Evolutionary conservation across 2,329 filamentous ascomycete species (phyloP), one percentile per base, ranked within the genome.

Genomic region (Alternaria sp.): DNA sequence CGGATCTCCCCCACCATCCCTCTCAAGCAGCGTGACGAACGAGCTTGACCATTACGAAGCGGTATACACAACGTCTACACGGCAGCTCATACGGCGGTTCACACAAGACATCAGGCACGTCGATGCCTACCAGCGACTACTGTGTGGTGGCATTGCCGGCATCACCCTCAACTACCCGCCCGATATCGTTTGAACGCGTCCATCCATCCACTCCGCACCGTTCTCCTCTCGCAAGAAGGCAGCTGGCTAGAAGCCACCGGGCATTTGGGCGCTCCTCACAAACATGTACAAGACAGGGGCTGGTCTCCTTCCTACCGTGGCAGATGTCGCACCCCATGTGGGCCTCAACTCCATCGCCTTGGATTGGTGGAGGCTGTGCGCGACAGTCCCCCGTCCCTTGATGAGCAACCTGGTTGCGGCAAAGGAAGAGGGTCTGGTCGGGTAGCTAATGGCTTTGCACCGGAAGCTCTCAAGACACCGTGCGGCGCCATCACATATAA

Each of bases 181-280:
- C 69, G 96, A 99, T 77, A 99, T 99, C 75, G 94, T 98, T 63
- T 92, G 96, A 65, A 99, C 96, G 19, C 90, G 96, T 40, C 85
- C 99, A 52, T 98, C 95, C 8, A 97, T 99, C 57, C 96, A 99
- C 79, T 93, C 93, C 3, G 96, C 96, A 13, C 97, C 95, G 6
- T 98, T 99, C 79, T 88, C 91, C 21, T 90, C 88, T 64, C 86
- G 98, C 15, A 87, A 89, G 53, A 66, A 67, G 32, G 68, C 75
- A 49, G 63, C 71, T 15, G 71, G 69, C 40, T 64, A 74, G 69
- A 89, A 92, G 76, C 83, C 97, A 23, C 94, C 94, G 0, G 96
- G 96, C 56, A 98, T 99, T 96, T 97, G 92, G 88, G 85, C 86
- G 59, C 95, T 94, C 0, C 85, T 98, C 85, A 79, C 83, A 2